These are phyloP conservation scores for Pseudisothecium myosuroides DNA, from an alignment of 225 moss, liverwort and hornwort species.

Conservation along the genomic window DNA sequence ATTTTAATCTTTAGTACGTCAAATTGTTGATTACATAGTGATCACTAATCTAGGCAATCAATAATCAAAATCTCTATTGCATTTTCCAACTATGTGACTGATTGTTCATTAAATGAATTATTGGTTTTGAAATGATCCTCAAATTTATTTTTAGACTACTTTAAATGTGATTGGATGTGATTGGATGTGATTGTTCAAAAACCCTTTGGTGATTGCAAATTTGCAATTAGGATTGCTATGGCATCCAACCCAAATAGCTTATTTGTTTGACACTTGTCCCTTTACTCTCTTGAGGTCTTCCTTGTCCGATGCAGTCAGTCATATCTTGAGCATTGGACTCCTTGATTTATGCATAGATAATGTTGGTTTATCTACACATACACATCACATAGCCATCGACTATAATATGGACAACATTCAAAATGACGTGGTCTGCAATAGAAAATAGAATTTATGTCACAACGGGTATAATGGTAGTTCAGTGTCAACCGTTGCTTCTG, in stretches of 20 bases:
- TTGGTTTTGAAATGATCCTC: too few relatives aligned
- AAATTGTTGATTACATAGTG: too few relatives aligned
- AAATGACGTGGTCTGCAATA: not conserved
- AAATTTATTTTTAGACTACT: not conserved
- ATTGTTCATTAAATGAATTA: too few relatives aligned
- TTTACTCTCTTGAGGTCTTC: not conserved
- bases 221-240: not conserved
- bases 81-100: too few relatives aligned
- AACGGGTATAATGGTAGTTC: too few relatives aligned
- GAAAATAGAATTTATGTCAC: not conserved
- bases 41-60: too few relatives aligned
- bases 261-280: rapidly evolving
- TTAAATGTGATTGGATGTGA: too few relatives aligned
- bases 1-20: too few relatives aligned
- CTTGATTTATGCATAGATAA: not conserved
- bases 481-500: rapidly evolving
- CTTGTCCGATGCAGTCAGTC: not conserved
- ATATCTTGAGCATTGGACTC: rapidly evolving
- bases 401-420: rapidly evolving
- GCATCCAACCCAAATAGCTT: not conserved
- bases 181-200: not conserved
- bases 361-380: rapidly evolving
- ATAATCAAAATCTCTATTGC: too few relatives aligned
- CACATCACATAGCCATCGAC: not conserved
- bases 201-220: not conserved